phyloP scores from a whole-genome alignment of 805 yeast genomes.

The Wickerhamiella cacticola region DNA sequence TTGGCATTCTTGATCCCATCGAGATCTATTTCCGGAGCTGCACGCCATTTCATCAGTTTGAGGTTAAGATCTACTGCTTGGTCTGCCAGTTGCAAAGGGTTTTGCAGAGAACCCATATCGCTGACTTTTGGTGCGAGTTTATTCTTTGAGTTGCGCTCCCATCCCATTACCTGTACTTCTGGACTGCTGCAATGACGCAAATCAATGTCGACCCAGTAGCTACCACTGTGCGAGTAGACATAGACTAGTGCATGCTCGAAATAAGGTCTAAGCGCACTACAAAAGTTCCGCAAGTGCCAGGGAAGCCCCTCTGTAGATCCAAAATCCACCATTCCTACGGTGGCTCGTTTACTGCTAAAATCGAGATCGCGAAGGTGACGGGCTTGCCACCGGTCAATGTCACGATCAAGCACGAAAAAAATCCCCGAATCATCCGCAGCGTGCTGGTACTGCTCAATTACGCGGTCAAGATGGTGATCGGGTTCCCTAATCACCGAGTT shows the following conservation, averaged over 20 bases:
- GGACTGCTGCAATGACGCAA: conserved; percentile 20
- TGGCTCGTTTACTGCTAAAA: not conserved
- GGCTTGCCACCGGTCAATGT: not conserved
- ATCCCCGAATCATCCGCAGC: conserved; percentile 10
- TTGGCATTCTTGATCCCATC: conserved; percentile 48
- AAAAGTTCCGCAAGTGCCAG: conserved; percentile 46
- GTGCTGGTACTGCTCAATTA: not conserved
- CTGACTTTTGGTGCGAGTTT: conserved; percentile 73
- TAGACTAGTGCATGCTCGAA: conserved; percentile 30
- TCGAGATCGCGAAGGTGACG: conserved; percentile 2
- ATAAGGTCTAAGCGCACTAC: conserved; percentile 36
- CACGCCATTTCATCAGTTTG: conserved; percentile 92
- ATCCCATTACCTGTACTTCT: conserved; percentile 50
- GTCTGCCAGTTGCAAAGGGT: conserved; percentile 71
- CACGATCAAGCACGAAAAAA: conserved; percentile 11
- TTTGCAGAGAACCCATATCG: conserved; percentile 66
- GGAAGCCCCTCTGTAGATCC: conserved; percentile 28
- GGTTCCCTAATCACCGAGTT: not conserved
- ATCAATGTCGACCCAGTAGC: conserved; percentile 23
- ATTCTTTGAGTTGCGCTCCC: conserved; percentile 72
- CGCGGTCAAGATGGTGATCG: conserved; percentile 6
- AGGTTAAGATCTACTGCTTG: conserved; percentile 88
- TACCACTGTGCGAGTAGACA: conserved; percentile 31
- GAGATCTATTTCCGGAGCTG: conserved; percentile 69
- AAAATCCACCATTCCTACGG: conserved; percentile 18